Evolutionary conservation across 129 eudicot genomes (phyloP).

Genomic region (Chrysanthemum makinoi): DNA sequence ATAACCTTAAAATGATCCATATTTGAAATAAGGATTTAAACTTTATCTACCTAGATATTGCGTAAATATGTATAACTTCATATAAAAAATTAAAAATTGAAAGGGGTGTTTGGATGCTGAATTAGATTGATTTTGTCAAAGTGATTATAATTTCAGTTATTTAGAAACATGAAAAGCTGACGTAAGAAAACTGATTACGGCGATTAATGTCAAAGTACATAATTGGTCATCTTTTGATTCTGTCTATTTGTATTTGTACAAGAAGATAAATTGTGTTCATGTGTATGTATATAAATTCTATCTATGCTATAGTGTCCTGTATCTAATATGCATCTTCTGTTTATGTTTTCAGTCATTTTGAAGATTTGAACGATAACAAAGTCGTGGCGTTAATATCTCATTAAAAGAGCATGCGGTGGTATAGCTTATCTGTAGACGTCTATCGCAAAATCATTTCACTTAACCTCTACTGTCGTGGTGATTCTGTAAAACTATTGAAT

Average conservation of each 20-base stretch:
- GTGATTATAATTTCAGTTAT: neutral
- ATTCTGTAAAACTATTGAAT: constrained; percentile 55
- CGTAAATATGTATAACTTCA: no score
- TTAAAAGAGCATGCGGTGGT: constrained; percentile 82
- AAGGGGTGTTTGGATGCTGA: no score
- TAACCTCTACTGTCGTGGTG: constrained; percentile 82
- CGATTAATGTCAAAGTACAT: no score
- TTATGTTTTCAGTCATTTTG: constrained; percentile 10
- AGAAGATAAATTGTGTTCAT: neutral
- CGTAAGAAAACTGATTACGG: no score
- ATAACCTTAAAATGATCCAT: no score
- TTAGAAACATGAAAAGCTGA: no score
- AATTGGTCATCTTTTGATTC: no score
- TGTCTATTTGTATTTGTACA: no score
- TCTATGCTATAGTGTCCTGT: neutral
- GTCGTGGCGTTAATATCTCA: constrained; percentile 40
- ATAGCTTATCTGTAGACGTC: constrained; percentile 71
- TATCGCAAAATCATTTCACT: constrained; percentile 71
- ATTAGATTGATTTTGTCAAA: no score
- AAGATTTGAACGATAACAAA: neutral
- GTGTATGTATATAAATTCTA: neutral
- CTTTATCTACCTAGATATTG: no score
- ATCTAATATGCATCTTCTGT: constrained; percentile 5
- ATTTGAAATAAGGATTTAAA: no score
- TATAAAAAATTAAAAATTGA: no score